Evolutionary conservation across 441 rosid genomes (phyloP), one percentile per base, ranked within the genome.

Genomic region (Viola pubescens): DNA sequence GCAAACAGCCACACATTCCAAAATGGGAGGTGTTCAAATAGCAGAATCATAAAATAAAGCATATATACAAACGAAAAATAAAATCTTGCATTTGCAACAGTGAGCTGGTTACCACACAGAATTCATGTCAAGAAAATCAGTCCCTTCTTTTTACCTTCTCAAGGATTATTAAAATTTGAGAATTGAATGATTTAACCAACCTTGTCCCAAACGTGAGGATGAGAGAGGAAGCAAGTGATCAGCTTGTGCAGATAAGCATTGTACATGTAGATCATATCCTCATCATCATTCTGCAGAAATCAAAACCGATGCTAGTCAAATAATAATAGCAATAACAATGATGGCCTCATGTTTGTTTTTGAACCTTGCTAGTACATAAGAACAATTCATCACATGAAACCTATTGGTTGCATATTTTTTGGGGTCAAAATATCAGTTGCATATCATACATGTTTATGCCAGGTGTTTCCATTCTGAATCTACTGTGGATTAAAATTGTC

Each of bases 181-280:
- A 59, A 38, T 14, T 12, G 51, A 67, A 66, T 53, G 64, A 54
- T 53, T 66, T 43, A 64, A 73, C 82, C 56, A 61, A 92, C 98
- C 98, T 88, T 89, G 75, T 94, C 97, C 70, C 95, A 81, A 44
- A 95, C 96, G 65, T 84, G 81, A 9, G 87, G 91, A 64, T 94
- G 89, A 71, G 98, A 86, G 64, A 94, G 76, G 78, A 94, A 88
- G 81, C 94, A 94, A 60, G 95, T 82, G 54, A 77, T 81, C 74
- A 90, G 77, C 82, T 94, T 94, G 86, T 94, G 97, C 58, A 90
- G 77, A 77, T 94, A 94, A 53, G 95, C 97, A 74, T 88, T 86
- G 71, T 88, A 89, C 87, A 94, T 80, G 60, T 88, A 94, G 75
- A 80, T 56, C 83, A 94, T 79, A 76, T 94, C 98, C 77, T 94